Conservation (phyloP, 768 basidiomycete genomes). For the Mycena alexandri region DNA sequence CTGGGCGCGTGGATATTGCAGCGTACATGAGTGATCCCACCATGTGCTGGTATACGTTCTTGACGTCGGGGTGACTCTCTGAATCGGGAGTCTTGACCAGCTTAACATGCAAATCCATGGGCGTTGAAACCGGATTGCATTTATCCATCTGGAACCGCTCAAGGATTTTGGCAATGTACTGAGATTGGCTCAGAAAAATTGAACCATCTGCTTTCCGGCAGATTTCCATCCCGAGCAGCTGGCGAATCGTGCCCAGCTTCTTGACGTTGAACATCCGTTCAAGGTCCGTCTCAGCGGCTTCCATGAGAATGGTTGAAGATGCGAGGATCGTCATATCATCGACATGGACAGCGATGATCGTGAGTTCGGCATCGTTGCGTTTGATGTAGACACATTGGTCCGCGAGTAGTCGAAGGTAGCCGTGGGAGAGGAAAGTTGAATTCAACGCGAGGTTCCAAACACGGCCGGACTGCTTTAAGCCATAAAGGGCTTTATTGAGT, state of each 20-base stretch:
- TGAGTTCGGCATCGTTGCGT: conserved; percentile 7
- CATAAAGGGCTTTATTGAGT: conserved; percentile 41
- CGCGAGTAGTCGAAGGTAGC: conserved; percentile 19
- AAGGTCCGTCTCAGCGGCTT: conserved; percentile 11
- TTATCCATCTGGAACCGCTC: conserved; percentile 21
- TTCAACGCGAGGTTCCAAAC: conserved; percentile 44
- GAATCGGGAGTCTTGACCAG: conserved; percentile 23
- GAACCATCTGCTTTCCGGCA: conserved; percentile 25
- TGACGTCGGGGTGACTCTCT: conserved; percentile 20
- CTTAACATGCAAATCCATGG: no score
- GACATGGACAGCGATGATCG: conserved; percentile 37
- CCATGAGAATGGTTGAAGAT: background rate
- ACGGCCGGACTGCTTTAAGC: conserved; percentile 38
- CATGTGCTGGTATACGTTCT: conserved; percentile 38
- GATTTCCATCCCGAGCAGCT: conserved; percentile 34
- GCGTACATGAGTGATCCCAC: conserved; percentile 42
- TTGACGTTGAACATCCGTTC: conserved; percentile 27
- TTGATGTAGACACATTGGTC: conserved; percentile 35
- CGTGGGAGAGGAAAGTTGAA: conserved; percentile 20
- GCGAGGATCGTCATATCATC: conserved; percentile 43
- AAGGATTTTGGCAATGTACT: conserved; percentile 32
- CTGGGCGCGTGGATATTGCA: conserved; percentile 46
- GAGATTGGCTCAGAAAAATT: conserved; percentile 32
- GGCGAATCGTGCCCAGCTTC: conserved; percentile 30
- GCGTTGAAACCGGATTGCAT: conserved; percentile 20